Evolutionary conservation across 495 filamentous ascomycete genomes (phyloP).

Genomic region (Aspergillus kassunensis): DNA sequence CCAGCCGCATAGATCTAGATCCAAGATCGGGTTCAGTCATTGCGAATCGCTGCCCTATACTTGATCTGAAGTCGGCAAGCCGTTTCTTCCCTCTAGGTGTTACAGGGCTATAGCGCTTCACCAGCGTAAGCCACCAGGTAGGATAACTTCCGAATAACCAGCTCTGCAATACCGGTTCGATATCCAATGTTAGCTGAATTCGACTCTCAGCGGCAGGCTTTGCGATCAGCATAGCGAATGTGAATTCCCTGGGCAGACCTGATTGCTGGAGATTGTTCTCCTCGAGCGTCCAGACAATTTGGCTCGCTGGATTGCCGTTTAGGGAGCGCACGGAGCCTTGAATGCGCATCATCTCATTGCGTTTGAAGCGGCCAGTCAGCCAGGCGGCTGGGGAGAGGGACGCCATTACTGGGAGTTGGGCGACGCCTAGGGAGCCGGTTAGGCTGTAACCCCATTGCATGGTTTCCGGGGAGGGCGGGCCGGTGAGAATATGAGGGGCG

Average conservation of each 20-base stretch:
- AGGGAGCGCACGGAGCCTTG: slow-evolving; percentile 46
- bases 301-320: slow-evolving; percentile 41
- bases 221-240: slow-evolving; percentile 49
- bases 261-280: slow-evolving; percentile 49
- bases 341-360: slow-evolving; percentile 53
- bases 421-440: slow-evolving; percentile 44
- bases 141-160: slow-evolving; percentile 31
- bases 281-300: slow-evolving; percentile 50
- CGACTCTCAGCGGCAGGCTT: slow-evolving; percentile 32
- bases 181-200: slow-evolving; percentile 29
- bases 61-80: slow-evolving; percentile 33
- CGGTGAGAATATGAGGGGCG: slow-evolving; percentile 50
- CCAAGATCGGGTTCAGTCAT: too few relatives aligned
- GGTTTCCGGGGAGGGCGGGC: slow-evolving; percentile 48
- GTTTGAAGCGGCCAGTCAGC: slow-evolving; percentile 35
- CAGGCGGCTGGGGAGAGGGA: slow-evolving; percentile 40
- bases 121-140: slow-evolving; percentile 24
- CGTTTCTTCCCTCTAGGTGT: slow-evolving; percentile 22
- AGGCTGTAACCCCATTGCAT: slow-evolving; percentile 52
- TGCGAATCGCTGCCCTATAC: slow-evolving; percentile 42
- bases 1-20: slow-evolving; percentile 15
- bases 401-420: slow-evolving; percentile 42
- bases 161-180: slow-evolving; percentile 38
- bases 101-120: slow-evolving; percentile 27
- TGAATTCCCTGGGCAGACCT: slow-evolving; percentile 52